These are phyloP conservation scores for Paracoccidioides lutzii DNA, from an alignment of 2,329 filamentous ascomycete genomes.

Conservation along the genomic window DNA sequence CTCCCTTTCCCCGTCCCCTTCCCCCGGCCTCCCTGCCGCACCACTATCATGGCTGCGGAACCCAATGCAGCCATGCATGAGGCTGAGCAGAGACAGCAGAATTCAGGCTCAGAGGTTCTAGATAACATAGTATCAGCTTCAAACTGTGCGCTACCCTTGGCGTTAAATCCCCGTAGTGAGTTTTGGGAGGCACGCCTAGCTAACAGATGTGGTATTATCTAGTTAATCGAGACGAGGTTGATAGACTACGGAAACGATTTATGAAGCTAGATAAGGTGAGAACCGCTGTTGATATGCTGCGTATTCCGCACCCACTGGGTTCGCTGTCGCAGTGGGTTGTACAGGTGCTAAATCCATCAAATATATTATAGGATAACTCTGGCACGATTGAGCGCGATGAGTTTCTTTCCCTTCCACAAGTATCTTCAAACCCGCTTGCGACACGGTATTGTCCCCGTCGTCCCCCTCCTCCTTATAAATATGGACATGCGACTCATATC, in stretches of 20 bases:
- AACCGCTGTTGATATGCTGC: neutral
- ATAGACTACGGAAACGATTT: slow-evolving; percentile 87
- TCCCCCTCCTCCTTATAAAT: neutral
- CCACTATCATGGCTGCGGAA: slow-evolving; percentile 19
- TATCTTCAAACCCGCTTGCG: slow-evolving; percentile 92
- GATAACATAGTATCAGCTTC: slow-evolving; percentile 93
- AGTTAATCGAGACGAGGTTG: slow-evolving; percentile 97
- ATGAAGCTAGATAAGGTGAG: slow-evolving; percentile 96
- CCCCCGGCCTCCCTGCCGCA: neutral
- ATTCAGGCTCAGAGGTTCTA: slow-evolving; percentile 55
- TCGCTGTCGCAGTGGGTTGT: neutral
- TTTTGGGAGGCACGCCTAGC: neutral
- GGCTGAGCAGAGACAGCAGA: slow-evolving; percentile 30
- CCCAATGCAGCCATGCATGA: slow-evolving; percentile 34
- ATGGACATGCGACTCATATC: neutral
- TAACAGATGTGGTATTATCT: slow-evolving; percentile 9
- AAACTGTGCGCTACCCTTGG: slow-evolving; percentile 57
- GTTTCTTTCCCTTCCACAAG: slow-evolving; percentile 91
- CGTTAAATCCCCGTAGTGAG: neutral
- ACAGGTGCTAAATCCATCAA: neutral
- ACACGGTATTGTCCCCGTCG: slow-evolving; percentile 53
- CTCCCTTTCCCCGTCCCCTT: neutral
- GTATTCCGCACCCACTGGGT: no score
- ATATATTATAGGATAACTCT: slow-evolving; percentile 66
- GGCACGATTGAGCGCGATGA: slow-evolving; percentile 98